Conservation (phyloP, 176 grass and related monocot species). For the Hsuehochloa calcarea region DNA sequence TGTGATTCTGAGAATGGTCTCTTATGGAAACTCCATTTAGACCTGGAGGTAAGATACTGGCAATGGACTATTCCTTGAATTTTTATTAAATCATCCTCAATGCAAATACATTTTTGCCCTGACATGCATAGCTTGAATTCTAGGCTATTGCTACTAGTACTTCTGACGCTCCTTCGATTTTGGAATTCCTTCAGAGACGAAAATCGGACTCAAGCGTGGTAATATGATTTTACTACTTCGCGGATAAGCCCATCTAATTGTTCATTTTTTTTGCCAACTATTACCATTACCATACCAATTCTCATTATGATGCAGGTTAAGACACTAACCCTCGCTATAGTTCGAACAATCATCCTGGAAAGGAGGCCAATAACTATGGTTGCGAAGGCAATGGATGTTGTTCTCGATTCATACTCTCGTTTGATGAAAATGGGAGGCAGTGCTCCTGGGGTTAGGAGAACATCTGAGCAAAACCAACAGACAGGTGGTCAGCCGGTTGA, state of each 20-base stretch:
- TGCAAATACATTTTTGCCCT: constrained; percentile 8
- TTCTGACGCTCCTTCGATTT: constrained; percentile 79
- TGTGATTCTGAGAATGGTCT: constrained; percentile 88
- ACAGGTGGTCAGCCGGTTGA: constrained; percentile 35
- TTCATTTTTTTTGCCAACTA: constrained; percentile 30
- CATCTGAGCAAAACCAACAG: constrained; percentile 54
- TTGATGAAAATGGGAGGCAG: constrained; percentile 52
- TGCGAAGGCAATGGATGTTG: constrained; percentile 76
- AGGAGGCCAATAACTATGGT: constrained; percentile 61
- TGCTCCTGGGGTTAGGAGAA: constrained; percentile 48
- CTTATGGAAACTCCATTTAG: constrained; percentile 83
- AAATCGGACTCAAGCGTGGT: constrained; percentile 67
- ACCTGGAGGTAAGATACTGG: constrained; percentile 66
- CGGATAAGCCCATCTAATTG: not conserved
- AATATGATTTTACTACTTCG: constrained; percentile 34
- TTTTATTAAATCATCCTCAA: not conserved
- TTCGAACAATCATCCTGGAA: constrained; percentile 76
- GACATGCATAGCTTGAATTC: constrained; percentile 26
- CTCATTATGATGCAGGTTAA: constrained; percentile 63
- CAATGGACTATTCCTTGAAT: not conserved
- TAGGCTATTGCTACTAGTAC: constrained; percentile 94
- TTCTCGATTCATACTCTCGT: constrained; percentile 82
- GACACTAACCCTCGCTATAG: constrained; percentile 67
- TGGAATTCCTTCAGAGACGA: constrained; percentile 91
- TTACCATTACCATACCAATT: not conserved